Percentiles rank a stretch among this genome's conserved stretches.
These are phyloP conservation scores for Botrytis tulipae DNA, from an alignment of 2,329 filamentous ascomycete species.

Conservation along the genomic window DNA sequence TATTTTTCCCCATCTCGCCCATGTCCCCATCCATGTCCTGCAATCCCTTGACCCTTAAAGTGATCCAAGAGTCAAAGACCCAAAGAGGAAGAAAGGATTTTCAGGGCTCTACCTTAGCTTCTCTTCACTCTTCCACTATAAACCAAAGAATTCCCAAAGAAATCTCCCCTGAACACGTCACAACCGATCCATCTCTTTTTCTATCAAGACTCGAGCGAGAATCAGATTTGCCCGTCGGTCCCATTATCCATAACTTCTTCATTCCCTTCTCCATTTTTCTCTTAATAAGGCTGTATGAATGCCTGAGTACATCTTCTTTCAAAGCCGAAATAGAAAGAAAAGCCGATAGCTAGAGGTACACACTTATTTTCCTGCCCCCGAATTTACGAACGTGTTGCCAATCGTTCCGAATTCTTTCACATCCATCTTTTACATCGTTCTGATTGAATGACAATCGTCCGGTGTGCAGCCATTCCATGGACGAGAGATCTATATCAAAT, in stretches of 20 bases:
- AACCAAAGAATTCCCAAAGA: not conserved
- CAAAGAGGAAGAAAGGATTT: constrained; percentile 5
- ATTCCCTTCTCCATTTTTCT: not conserved
- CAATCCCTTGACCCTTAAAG: not conserved
- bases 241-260: not conserved
- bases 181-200: not conserved
- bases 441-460: not conserved
- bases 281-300: not conserved
- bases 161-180: constrained; percentile 17
- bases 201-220: not conserved
- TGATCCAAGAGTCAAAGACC: not conserved
- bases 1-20: not conserved
- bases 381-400: constrained; percentile 14
- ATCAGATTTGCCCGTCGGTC: not conserved
- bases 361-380: not conserved
- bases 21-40: not conserved
- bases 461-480: not conserved
- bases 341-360: constrained; percentile 14
- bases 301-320: not conserved
- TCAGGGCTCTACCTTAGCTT: constrained; percentile 1
- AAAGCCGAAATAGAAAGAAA: not conserved
- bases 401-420: not conserved
- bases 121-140: not conserved
- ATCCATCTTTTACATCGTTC: not conserved
- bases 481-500: not conserved